Evolutionary conservation across 257 asterid genomes (phyloP), one percentile per base, ranked within the genome.

Genomic region (Linaria vulgaris): DNA sequence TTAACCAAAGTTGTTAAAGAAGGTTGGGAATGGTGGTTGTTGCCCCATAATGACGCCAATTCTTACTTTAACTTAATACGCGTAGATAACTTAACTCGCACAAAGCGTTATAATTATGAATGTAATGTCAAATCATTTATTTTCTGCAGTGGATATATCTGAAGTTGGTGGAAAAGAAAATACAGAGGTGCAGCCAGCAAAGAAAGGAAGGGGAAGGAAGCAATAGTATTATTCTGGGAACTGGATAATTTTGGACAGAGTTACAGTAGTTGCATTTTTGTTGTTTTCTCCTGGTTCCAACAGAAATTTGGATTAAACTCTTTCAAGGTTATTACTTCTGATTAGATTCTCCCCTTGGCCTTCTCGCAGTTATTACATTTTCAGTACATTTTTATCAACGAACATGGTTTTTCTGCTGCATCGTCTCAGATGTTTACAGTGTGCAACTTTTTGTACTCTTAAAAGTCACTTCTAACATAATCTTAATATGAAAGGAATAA

Each of bases 171-270:
- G 88, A 56, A 86, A 82, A 78, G 91, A 83, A 70, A 88, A 83
- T 56, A 56, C 55, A 17, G 95, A 83, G 52, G 82, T 80, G 46
- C 86, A 76, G 61, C 83, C 85, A 59, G 66, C 84, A 71, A 82
- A 82, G 81, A 83, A 81, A 77, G 91, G 91, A 19, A 80, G 91
- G 82, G 88, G 91, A 56, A 69, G 95, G 76, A 86, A 86, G 56
- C 91, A 86, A 69, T 83, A 79, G 78, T 37, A 24, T 9, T 63
- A 43, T 52, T 43, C 39, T 54, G 20, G 16, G 52, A 56, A 61
- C 72, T 41, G 24, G 37, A 25, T 51, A 19, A 34, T 60, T 59
- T 67, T 2, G 12, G 57, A 12, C 66, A 45, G 54, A 38, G 12
- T 41, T n/a, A 23, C 41, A 52, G 24, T 23, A 27, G 68, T 60